Evolutionary conservation across 1,139 yeast species (phyloP).

Genomic region (Taphrina populina): DNA sequence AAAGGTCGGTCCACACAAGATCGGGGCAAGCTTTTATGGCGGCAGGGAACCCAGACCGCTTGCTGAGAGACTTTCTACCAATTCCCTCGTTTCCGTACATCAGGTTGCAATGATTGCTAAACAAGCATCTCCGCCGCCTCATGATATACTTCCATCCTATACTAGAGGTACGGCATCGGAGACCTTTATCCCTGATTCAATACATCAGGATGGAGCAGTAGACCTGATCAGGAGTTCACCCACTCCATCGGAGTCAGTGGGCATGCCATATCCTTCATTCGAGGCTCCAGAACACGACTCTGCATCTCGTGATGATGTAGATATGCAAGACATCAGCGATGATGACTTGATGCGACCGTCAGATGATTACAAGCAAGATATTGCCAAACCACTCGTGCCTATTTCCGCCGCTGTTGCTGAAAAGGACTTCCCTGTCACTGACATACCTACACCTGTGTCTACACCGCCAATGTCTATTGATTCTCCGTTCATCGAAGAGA

Average conservation of each 20-base stretch:
- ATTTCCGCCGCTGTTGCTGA: background rate
- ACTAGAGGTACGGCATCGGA: no score
- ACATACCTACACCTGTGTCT: conserved; percentile 5
- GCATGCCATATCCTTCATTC: no score
- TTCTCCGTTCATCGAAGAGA: background rate
- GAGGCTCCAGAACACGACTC: no score
- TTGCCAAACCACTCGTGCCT: background rate
- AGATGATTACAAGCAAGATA: background rate
- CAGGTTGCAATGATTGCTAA: no score
- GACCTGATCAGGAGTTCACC: no score
- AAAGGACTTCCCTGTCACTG: background rate
- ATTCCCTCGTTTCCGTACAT: no score
- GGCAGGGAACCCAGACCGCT: conserved; percentile 7
- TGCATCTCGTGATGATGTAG: background rate
- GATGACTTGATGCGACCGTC: conserved; percentile 1
- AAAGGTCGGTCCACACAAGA: conserved; percentile 30
- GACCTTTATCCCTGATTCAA: no score
- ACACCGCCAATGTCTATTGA: conserved; percentile 15
- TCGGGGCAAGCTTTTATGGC: conserved; percentile 10
- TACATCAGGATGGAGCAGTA: no score
- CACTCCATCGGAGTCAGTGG: no score
- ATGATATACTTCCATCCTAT: no score
- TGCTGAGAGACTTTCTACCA: no score
- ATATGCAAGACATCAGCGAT: conserved; percentile 14
- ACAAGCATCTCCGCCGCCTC: no score